Base-by-base conservation (phyloP, 2,329 filamentous ascomycete species). In the Thielaviopsis ethacetica region DNA sequence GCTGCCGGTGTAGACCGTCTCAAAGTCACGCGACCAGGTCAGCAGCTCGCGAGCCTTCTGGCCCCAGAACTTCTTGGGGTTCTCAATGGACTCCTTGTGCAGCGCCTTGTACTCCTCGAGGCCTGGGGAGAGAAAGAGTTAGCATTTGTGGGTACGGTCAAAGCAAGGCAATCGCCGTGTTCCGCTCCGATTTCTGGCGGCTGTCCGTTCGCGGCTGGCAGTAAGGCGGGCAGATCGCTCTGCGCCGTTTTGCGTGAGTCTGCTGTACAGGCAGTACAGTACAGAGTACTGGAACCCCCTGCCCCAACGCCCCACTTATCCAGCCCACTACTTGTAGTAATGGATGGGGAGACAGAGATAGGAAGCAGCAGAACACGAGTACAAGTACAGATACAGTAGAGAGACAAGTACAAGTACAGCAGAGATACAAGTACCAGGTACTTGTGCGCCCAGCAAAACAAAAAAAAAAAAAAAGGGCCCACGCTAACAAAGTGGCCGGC, bases 51-150 rank as follows among this genome's bases (percentile, higher is more conserved):
- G 87, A 55, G 91, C 93, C 70, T 86, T 78, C 64, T 79, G 80
- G 62, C 78, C 90, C 91, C 91, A 98, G 77, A 97, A 98, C 71
- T 86, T 83, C 63, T 91, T 76, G 55, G 93, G 91, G 66, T 93
- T 77, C 66, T 85, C 84, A 70, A 98, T 96, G 54, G 93, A 98
- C 75, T 98, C 80, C 68, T 84, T 77, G 76, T 86, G 85, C 60
- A 85, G 71, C 67, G 75, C 74, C 68, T 85, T 78, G 71, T 86
- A 86, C 65, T 86, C 80, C 63, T 85, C 81, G 62, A 85, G 69
- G 65, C 74, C 82, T 85, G 61, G 38, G 47, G 10, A 19, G 50
- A 17, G n/a, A 21, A 19, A 27, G 10, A 19, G 54, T 44, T 24
- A n/a, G 17, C 13, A 41, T 49, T 56, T 44, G 54, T n/a, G n/a